A percentile compares a stretch with the other conserved stretches of the same genome.
Conservation (phyloP, 2,329 filamentous ascomycete genomes). For the Fusarium nematophilum region DNA sequence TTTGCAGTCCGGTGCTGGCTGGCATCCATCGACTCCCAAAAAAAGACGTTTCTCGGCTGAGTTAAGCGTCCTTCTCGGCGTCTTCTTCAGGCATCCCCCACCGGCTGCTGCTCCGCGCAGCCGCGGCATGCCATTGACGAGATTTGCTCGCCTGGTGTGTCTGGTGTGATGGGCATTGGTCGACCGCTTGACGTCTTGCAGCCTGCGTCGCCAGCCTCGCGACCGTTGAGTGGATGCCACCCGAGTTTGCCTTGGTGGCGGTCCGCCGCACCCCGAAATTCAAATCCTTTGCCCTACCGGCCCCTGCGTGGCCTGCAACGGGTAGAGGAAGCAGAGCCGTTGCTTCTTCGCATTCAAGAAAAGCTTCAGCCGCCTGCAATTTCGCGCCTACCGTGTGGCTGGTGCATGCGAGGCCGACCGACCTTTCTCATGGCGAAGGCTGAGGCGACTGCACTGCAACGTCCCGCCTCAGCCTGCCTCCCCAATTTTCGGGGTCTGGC, state of each 20-base stretch:
- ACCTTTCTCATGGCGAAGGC: conserved; percentile 21
- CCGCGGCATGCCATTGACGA: conserved; percentile 35
- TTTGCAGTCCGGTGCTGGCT: conserved; percentile 27
- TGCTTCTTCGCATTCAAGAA: conserved; percentile 6
- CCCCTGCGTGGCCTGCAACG: conserved; percentile 22
- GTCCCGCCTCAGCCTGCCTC: conserved; percentile 43
- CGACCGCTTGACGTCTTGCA: conserved; percentile 19
- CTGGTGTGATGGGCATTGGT: conserved; percentile 24
- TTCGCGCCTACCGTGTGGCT: conserved; percentile 37
- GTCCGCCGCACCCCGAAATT: conserved; percentile 12
- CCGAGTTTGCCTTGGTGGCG: conserved; percentile 31
- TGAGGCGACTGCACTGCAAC: conserved; percentile 40
- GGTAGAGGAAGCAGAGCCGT: conserved; percentile 5
- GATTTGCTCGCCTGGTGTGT: conserved; percentile 21
- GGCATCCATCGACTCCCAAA: conserved; percentile 25
- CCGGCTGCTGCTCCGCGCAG: conserved; percentile 30
- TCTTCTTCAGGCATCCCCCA: conserved; percentile 35
- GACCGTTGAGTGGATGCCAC: conserved; percentile 27
- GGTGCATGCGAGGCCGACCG: conserved; percentile 33
- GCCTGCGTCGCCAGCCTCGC: conserved; percentile 34
- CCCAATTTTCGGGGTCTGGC: conserved; percentile 34
- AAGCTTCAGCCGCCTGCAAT: conserved; percentile 13
- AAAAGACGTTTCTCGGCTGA: conserved; percentile 40
- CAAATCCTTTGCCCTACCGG: conserved; percentile 15
- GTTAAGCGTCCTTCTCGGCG: conserved; percentile 40